These are phyloP conservation scores for Pseudotulostoma volvatum DNA, from an alignment of 495 filamentous ascomycete species.

Conservation along the genomic window DNA sequence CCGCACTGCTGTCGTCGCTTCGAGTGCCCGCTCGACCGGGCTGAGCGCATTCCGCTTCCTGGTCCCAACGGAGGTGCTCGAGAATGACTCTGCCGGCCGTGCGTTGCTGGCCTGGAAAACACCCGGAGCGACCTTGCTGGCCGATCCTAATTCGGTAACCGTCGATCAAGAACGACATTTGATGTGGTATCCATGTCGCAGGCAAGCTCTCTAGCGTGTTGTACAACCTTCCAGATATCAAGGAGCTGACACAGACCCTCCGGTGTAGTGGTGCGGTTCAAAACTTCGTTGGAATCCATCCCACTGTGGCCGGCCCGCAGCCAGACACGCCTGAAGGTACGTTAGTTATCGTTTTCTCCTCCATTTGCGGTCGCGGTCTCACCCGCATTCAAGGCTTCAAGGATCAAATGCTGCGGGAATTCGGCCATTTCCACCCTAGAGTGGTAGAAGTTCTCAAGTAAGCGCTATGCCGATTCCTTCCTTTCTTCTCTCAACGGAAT, in stretches of 20 bases:
- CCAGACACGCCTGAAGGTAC: not conserved
- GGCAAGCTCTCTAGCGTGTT: slow-evolving; percentile 6
- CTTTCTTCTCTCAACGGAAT: no score
- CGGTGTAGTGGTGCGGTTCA: slow-evolving; percentile 19
- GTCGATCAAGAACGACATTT: slow-evolving; percentile 9
- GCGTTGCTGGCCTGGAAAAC: slow-evolving; percentile 5
- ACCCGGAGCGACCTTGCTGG: slow-evolving; percentile 7
- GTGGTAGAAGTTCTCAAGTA: slow-evolving; percentile 7
- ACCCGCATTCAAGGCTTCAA: slow-evolving; percentile 4
- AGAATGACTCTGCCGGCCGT: not conserved
- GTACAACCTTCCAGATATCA: not conserved
- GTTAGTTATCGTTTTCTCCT: not conserved
- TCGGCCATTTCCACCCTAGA: slow-evolving; percentile 9
- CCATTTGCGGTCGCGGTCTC: not conserved
- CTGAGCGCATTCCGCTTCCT: slow-evolving; percentile 14
- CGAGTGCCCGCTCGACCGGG: slow-evolving; percentile 2
- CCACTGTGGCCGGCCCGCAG: slow-evolving; percentile 1
- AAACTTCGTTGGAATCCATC: slow-evolving; percentile 30
- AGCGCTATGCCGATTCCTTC: no score
- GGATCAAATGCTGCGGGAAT: slow-evolving; percentile 8
- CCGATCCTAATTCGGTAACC: slow-evolving; percentile 2
- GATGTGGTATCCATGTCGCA: slow-evolving; percentile 20
- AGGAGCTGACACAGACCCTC: not conserved
- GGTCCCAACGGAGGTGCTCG: slow-evolving; percentile 8
- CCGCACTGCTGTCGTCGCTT: slow-evolving; percentile 9